These are phyloP conservation scores for Citrus mangshanensis DNA, from an alignment of 345 rosid genomes.

Conservation along the genomic window DNA sequence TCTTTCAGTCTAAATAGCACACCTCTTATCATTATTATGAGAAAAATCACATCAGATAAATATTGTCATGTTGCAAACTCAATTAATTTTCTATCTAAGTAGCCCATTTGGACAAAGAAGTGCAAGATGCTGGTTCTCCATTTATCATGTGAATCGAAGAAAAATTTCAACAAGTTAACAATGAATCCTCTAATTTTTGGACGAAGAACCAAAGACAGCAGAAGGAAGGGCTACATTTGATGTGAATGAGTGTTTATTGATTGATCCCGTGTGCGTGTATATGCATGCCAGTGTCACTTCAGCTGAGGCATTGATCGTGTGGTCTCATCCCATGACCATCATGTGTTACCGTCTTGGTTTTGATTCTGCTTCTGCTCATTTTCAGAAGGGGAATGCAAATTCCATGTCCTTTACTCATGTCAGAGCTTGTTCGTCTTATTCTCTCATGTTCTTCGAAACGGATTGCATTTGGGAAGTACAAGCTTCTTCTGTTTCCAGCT, in stretches of 20 bases:
- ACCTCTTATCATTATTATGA: too few relatives aligned
- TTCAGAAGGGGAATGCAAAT: conserved; percentile 51
- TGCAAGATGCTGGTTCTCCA: background rate
- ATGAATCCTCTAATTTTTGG: background rate
- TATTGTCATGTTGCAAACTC: background rate
- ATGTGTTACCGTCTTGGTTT: conserved; percentile 20
- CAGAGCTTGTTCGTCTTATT: background rate
- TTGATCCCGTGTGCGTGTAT: background rate
- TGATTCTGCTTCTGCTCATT: conserved; percentile 39
- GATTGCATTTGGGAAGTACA: conserved; percentile 29
- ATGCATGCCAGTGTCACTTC: background rate
- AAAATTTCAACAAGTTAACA: background rate
- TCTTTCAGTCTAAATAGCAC: fast-evolving
- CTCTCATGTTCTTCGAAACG: conserved; percentile 12
- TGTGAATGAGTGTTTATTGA: background rate
- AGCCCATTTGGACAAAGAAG: background rate
- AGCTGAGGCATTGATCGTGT: background rate
- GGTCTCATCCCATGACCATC: background rate
- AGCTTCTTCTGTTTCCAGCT: conserved; percentile 25
- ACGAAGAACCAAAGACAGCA: background rate
- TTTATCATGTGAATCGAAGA: background rate
- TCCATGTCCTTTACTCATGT: conserved; percentile 23
- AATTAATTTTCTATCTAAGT: too few relatives aligned
- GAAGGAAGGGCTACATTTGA: background rate
- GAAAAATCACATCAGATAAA: too few relatives aligned